Evolutionary conservation across 2,329 filamentous ascomycete genomes (phyloP), one percentile per base, ranked within the genome.

Genomic region (Stagonosporopsis cucurbitacearum): DNA sequence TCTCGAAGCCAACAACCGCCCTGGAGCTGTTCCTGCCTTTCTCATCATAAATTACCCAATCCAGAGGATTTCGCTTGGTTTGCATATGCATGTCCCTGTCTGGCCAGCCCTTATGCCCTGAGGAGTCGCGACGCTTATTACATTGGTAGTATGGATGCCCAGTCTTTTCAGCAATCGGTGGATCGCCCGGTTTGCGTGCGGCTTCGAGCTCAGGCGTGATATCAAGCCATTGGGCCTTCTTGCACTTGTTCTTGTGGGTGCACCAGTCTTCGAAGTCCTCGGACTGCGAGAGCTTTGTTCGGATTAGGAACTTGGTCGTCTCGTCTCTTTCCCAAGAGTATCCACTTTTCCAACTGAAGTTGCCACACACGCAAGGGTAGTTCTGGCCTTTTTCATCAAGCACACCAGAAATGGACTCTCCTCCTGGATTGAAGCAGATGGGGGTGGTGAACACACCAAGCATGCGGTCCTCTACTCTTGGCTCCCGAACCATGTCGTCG

Each of bases 281-380:
- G 7, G 44, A 47, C 6, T 30, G 37, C 44, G 37, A 39, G 23
- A 47, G 17, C 8, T 23, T 35, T 5, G 9, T 30, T 7, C 11
- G 35, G 19, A 23, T 33, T 8, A 47, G 2, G 25, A 47, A 47
- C 1, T 1, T 15, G n/a, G n/a, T 11, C 5, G 17, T 39, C 19
- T 47, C 33, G 35, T 47, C 44, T 22, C n/a, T 19, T 1, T 28
- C 33, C 2, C 2, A 4, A 5, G 3, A 6, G 8, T 25, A 48
- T 3, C 45, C 37, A 6, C 11, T 6, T 3, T 44, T 46, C 60
- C 60, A 63, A 3, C 20, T n/a, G 25, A 65, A 56, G 8, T 62
- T 44, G n/a, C 65, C 59, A 33, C 59, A 62, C 57, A 62, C 58
- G 48, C 64, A 67, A 3, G 65, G 57, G 22, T 53, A 65, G 41